Evolutionary conservation across 805 yeast genomes (phyloP).

Genomic region (Kregervanrija fluxuum): DNA sequence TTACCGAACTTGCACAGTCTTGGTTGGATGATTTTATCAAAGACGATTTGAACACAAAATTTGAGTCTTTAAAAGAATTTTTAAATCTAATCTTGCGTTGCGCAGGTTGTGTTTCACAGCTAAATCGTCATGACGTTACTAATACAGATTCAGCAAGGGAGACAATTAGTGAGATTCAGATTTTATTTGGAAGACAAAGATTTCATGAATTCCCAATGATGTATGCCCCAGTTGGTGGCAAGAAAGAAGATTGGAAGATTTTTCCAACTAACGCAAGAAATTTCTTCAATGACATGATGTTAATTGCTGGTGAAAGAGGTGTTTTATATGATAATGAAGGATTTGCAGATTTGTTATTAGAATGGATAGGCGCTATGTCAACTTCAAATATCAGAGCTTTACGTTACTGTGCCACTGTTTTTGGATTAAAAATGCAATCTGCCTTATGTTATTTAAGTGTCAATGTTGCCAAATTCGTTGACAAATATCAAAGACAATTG

Average conservation of each 20-base stretch:
- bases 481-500: conserved; percentile 39
- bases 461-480: conserved; percentile 29
- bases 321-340: conserved; percentile 39
- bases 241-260: conserved; percentile 38
- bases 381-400: conserved; percentile 65
- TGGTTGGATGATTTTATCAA: conserved; percentile 47
- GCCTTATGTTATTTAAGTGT: conserved; percentile 46
- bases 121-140: conserved; percentile 68
- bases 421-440: conserved; percentile 54
- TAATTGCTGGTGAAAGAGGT: conserved; percentile 55
- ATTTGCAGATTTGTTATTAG: conserved; percentile 48
- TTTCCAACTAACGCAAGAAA: conserved; percentile 48
- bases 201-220: conserved; percentile 62
- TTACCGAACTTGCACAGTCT: conserved; percentile 43
- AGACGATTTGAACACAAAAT: conserved; percentile 30
- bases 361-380: conserved; percentile 73
- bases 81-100: conserved; percentile 63
- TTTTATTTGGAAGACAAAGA: conserved; percentile 51
- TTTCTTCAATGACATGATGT: conserved; percentile 48
- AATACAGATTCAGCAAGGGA: conserved; percentile 49
- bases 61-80: conserved; percentile 49
- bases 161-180: conserved; percentile 67
- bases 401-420: conserved; percentile 57
- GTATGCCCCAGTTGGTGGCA: conserved; percentile 11
- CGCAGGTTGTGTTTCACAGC: conserved; percentile 62